Evolutionary conservation across 1,139 yeast species (phyloP).

Genomic region (Lodderomyces margitis): DNA sequence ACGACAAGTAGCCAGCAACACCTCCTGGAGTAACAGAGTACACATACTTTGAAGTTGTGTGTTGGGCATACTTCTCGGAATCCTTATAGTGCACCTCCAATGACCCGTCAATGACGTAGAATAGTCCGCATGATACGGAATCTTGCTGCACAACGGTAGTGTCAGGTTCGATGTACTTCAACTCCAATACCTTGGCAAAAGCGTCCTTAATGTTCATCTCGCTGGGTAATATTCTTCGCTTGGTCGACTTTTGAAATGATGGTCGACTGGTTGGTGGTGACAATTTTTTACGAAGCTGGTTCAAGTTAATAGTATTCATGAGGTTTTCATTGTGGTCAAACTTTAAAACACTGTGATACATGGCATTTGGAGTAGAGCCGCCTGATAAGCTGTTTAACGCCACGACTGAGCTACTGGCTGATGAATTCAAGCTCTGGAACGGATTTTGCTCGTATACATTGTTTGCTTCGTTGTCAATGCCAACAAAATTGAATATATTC

Average conservation of each 20-base stretch:
- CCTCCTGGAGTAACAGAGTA: conserved; percentile 76
- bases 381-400: conserved; percentile 7
- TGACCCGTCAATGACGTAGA: conserved; percentile 74
- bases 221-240: conserved; percentile 7
- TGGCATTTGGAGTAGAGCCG: conserved; percentile 7
- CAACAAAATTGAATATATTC: conserved; percentile 69
- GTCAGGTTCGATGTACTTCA: conserved; percentile 55
- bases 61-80: conserved; percentile 21
- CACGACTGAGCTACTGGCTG: conserved; percentile 11
- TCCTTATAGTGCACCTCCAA: conserved; percentile 54
- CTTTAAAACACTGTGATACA: conserved; percentile 7
- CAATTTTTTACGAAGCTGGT: conserved; percentile 5
- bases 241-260: background rate
- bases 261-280: conserved; percentile 3
- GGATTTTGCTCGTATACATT: conserved; percentile 8
- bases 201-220: conserved; percentile 49
- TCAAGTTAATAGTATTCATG: conserved; percentile 13
- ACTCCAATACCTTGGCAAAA: conserved; percentile 60
- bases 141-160: conserved; percentile 61
- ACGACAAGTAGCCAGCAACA: conserved; percentile 81
- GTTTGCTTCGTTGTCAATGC: conserved; percentile 48
- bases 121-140: conserved; percentile 69
- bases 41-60: conserved; percentile 25
- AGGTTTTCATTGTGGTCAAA: conserved; percentile 7
- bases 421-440: conserved; percentile 12